Evolutionary conservation across 768 basidiomycete genomes (phyloP), one percentile per base, ranked within the genome.

Genomic region (Fistulinella prunicolor): DNA sequence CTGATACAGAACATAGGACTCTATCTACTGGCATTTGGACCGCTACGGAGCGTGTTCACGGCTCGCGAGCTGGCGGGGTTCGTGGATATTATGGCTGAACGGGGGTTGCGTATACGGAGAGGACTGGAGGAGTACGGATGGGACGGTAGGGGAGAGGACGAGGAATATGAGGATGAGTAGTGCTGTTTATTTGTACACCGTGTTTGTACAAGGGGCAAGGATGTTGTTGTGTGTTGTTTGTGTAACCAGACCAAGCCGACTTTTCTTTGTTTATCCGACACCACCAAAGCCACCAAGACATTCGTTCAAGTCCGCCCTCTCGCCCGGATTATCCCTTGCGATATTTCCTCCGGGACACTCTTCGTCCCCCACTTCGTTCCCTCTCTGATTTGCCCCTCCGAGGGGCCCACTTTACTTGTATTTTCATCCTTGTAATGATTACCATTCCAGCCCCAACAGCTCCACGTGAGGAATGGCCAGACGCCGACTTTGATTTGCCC

Each of bases 401-500:
- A 53, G 56, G 52, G n/a, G 56, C 47, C 55, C 48, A 53, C 38
- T 44, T 44, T 59, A 64, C 49, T 50, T 46, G 45, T 48, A 56
- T 47, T 50, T 39, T 58, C 23, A 42, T 55, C 13, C 38, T 56
- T 56, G 43, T 62, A 60, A 88, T 88, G 85, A 65, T 74, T 47
- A 70, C 83, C 42, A 72, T 82, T 34, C 80, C 79, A 30, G 79
- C 83, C 6, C 84, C 82, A 12, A 70, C 78, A 38, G 71, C 76
- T 53, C 67, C 72, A 46, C 78, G 79, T 53, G 89, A 92, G 69
- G 87, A 90, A 72, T 92, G 89, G 89, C 77, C 80, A 37, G 89
- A 92, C 67, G 85, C 86, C 52, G 89, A 92, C 69, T 91, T 92
- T 63, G 89, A 90, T 64, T 72, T 92, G 19, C 83, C 86, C 46